These are phyloP conservation scores for Juglanconis sp. DNA, from an alignment of 2,329 filamentous ascomycete genomes.

Conservation along the genomic window DNA sequence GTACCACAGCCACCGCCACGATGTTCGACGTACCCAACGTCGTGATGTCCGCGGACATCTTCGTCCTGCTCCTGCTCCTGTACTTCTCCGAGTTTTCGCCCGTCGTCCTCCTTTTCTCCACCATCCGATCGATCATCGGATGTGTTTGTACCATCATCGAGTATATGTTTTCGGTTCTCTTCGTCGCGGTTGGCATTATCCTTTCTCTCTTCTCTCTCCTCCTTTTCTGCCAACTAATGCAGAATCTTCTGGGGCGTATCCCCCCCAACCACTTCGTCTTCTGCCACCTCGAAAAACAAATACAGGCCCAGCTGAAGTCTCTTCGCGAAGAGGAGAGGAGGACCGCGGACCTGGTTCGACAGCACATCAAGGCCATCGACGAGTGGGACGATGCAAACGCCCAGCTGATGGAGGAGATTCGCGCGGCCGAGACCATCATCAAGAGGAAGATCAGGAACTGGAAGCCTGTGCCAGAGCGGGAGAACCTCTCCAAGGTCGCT, in stretches of 20 bases:
- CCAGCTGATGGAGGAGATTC: not conserved
- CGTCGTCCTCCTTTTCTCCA: no score
- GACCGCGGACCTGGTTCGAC: not conserved
- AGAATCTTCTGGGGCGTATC: conserved; percentile 1
- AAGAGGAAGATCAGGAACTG: not conserved
- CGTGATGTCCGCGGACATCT: not conserved
- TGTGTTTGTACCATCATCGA: not conserved
- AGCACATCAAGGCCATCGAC: not conserved
- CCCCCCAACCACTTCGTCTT: not conserved
- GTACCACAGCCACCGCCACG: no score
- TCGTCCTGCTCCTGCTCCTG: not conserved
- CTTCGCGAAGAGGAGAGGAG: not conserved
- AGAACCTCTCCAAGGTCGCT: not conserved
- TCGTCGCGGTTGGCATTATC: not conserved
- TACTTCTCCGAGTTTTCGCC: not conserved
- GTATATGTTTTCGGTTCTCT: not conserved
- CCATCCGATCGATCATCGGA: no score
- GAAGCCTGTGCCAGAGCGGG: not conserved
- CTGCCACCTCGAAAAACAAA: not conserved
- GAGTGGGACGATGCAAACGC: conserved; percentile 4
- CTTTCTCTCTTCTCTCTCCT: not conserved
- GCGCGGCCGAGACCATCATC: not conserved
- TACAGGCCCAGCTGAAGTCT: not conserved
- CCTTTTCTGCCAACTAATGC: not conserved
- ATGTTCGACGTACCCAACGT: no score